Conservation (phyloP, 169 alveolate genomes). For the Plasmodium gaboni region DNA sequence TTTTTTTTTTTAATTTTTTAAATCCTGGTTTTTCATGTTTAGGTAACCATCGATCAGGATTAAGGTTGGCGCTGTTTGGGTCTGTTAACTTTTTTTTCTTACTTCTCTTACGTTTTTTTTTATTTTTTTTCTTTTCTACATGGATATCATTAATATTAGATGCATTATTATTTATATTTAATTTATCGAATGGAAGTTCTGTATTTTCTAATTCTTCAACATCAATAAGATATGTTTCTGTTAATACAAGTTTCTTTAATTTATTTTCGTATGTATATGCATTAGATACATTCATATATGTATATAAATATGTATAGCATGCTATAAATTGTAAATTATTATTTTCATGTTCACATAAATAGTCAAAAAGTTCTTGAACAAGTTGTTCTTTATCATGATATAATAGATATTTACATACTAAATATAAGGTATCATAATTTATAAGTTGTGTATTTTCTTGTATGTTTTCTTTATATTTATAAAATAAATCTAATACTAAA, state of each 20-base stretch:
- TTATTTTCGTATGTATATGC: slow-evolving; percentile 46
- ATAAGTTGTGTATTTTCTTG: slow-evolving; percentile 20
- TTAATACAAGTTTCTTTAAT: slow-evolving; percentile 39
- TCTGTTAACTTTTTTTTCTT: slow-evolving; percentile 2
- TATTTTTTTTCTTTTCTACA: slow-evolving; percentile 13
- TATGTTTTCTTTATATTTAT: slow-evolving; percentile 39
- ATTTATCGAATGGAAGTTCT: slow-evolving; percentile 3
- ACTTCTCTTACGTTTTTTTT: slow-evolving; percentile 27
- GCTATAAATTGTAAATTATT: slow-evolving; percentile 30
- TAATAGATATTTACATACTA: slow-evolving; percentile 63
- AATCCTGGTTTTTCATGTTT: slow-evolving; percentile 36
- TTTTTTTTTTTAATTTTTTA: slow-evolving; percentile 53
- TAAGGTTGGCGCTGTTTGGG: neutral
- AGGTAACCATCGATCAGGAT: slow-evolving; percentile 62
- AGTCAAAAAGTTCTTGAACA: slow-evolving; percentile 23
- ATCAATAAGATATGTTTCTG: slow-evolving; percentile 67
- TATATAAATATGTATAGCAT: slow-evolving; percentile 48
- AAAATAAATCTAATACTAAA: slow-evolving; percentile 28
- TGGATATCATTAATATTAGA: neutral
- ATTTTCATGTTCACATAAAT: slow-evolving; percentile 24
- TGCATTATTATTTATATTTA: neutral
- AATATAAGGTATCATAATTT: slow-evolving; percentile 37
- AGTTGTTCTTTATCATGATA: slow-evolving; percentile 13
- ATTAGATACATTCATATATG: slow-evolving; percentile 36
- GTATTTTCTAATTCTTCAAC: slow-evolving; percentile 70